Percentiles rank a stretch among this genome's conserved stretches.
These are phyloP conservation scores for Acanthamoeba divionensis DNA, from an alignment of 208 protist genomes.

Conservation along the genomic window DNA sequence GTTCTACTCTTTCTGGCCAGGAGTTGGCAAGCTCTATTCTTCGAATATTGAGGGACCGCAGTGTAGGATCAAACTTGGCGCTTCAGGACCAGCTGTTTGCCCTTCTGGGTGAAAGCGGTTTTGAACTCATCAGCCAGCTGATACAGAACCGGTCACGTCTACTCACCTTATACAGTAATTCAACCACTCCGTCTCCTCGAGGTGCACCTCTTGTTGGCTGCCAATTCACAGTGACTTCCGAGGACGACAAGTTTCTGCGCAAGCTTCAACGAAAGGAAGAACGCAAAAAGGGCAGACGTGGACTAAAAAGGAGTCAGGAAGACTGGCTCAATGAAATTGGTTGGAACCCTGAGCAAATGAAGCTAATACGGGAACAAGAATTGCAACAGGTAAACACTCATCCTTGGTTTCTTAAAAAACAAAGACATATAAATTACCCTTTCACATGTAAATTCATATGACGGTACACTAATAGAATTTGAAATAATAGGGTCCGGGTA, in stretches of 20 bases:
- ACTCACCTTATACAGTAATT: conserved; percentile 23
- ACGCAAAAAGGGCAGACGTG: background rate
- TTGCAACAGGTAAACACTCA: too few relatives aligned
- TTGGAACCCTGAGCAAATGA: background rate
- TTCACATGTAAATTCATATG: too few relatives aligned
- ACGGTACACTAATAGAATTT: too few relatives aligned
- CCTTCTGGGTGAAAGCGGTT: conserved; percentile 32
- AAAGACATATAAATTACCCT: too few relatives aligned
- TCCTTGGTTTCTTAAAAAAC: too few relatives aligned
- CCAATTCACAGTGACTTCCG: conserved; percentile 9
- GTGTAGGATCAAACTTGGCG: background rate
- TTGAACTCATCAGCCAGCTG: conserved; percentile 49
- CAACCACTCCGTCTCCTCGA: too few relatives aligned
- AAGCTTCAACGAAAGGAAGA: conserved; percentile 48
- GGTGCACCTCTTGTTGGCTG: background rate
- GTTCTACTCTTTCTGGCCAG: background rate
- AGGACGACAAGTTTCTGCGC: conserved; percentile 45
- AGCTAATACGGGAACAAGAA: background rate
- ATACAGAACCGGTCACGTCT: background rate
- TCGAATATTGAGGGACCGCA: conserved; percentile 28
- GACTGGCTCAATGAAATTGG: background rate
- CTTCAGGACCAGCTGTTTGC: conserved; percentile 48
- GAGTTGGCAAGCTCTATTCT: conserved; percentile 32
- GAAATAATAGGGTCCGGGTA: too few relatives aligned
- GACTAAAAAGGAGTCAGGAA: background rate